Evolutionary conservation across 345 rosid species (phyloP).

Genomic region (Euphorbia peplus): DNA sequence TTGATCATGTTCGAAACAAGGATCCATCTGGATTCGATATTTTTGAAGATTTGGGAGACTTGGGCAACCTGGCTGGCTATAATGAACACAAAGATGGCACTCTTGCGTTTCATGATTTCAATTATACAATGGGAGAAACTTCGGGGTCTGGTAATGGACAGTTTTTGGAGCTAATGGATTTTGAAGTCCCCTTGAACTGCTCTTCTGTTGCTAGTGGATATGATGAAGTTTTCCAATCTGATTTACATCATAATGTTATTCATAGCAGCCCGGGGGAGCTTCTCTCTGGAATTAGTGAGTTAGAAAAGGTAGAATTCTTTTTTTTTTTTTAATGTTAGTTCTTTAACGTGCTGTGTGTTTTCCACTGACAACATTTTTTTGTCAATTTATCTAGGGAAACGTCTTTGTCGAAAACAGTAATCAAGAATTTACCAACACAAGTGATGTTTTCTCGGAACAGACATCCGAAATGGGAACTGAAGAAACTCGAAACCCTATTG

Average conservation of each 20-base stretch:
- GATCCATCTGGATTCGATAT: slow-evolving; percentile 8
- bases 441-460: background rate
- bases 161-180: slow-evolving; percentile 32
- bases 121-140: background rate
- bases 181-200: slow-evolving; percentile 26
- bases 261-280: background rate
- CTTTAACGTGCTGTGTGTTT: too few relatives aligned
- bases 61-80: background rate
- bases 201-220: background rate
- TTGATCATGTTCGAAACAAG: background rate
- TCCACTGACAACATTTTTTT: background rate
- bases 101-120: background rate
- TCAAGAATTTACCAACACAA: background rate
- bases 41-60: slow-evolving; percentile 22
- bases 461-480: background rate
- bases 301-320: background rate
- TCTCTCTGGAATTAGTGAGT: background rate
- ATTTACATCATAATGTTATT: background rate
- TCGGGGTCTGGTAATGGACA: background rate
- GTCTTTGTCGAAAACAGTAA: background rate
- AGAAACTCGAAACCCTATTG: background rate
- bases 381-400: background rate
- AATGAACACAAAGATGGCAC: background rate
- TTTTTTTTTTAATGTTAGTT: background rate
- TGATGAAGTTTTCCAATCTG: background rate